Percentiles rank a stretch among this genome's conserved stretches.
These are phyloP conservation scores for button mushroom (Agaricus bisporus) DNA, from an alignment of 768 basidiomycete species.

Conservation along the genomic window DNA sequence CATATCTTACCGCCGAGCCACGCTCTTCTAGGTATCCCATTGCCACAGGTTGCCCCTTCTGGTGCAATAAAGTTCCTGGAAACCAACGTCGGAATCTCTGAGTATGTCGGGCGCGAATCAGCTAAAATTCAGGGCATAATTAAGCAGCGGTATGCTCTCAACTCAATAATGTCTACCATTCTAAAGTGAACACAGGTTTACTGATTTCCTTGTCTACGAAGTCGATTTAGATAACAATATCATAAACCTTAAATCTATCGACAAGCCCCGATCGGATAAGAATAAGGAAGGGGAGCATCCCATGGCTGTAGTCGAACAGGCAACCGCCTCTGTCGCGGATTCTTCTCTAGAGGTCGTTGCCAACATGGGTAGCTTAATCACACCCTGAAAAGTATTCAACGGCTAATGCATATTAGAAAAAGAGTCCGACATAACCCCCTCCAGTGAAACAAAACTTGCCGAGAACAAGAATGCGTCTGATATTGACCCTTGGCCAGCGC, in stretches of 20 bases:
- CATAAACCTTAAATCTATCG: slow-evolving; percentile 74
- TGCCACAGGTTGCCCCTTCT: slow-evolving; percentile 41
- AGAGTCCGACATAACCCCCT: neutral
- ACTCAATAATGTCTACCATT: neutral
- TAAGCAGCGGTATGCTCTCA: slow-evolving; percentile 75
- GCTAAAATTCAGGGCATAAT: slow-evolving; percentile 86
- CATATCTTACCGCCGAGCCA: slow-evolving; percentile 71
- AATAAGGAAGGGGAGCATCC: slow-evolving; percentile 22
- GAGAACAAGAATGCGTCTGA: slow-evolving; percentile 14
- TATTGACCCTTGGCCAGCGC: slow-evolving; percentile 60
- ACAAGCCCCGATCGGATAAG: slow-evolving; percentile 56
- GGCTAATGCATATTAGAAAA: slow-evolving; percentile 6
- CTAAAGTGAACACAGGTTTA: slow-evolving; percentile 55
- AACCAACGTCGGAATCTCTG: slow-evolving; percentile 84
- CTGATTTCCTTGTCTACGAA: slow-evolving; percentile 94
- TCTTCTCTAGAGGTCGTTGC: slow-evolving; percentile 16
- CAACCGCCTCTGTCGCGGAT: slow-evolving; percentile 16
- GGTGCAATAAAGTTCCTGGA: slow-evolving; percentile 61
- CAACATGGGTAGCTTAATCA: neutral
- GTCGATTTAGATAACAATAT: slow-evolving; percentile 78
- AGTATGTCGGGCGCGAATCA: slow-evolving; percentile 69
- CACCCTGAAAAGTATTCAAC: neutral
- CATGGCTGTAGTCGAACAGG: slow-evolving; percentile 8
- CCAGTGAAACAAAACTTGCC: neutral
- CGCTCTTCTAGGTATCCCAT: slow-evolving; percentile 53